Evolutionary conservation across 805 yeast genomes (phyloP).

Genomic region (Kazachstania bromeliacearum): DNA sequence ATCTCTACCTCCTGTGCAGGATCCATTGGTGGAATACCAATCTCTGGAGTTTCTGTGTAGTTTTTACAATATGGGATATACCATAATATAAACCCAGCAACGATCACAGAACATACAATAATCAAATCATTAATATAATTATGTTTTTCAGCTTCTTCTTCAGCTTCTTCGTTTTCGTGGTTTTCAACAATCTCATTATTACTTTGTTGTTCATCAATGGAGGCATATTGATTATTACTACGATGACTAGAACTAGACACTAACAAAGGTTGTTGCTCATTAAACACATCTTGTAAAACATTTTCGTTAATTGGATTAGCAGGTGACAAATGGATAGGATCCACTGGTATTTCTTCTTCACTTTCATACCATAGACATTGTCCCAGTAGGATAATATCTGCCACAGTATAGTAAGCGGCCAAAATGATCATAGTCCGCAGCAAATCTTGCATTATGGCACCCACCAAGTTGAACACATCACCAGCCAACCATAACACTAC

Average conservation of each 20-base stretch:
- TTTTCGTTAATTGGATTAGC: conserved; percentile 76
- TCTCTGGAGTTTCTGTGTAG: neutral
- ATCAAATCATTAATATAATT: conserved; percentile 29
- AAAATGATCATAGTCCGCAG: conserved; percentile 89
- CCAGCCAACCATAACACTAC: conserved; percentile 89
- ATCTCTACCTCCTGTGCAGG: conserved; percentile 42
- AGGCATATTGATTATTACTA: conserved; percentile 4
- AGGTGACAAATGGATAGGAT: conserved; percentile 74
- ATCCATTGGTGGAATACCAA: neutral
- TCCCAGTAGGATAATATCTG: conserved; percentile 73
- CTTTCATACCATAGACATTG: conserved; percentile 77
- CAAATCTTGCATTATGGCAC: conserved; percentile 82
- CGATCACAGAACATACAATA: conserved; percentile 56
- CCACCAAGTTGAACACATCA: conserved; percentile 86
- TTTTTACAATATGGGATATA: conserved; percentile 47
- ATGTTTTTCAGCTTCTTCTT: conserved; percentile 13
- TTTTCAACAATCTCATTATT: conserved; percentile 7
- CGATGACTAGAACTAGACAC: conserved; percentile 3
- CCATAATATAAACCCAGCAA: conserved; percentile 87
- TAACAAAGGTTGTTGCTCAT: conserved; percentile 27
- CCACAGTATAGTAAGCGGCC: conserved; percentile 86
- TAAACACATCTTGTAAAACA: conserved; percentile 41
- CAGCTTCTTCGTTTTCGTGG: conserved; percentile 11
- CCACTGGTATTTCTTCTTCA: conserved; percentile 33
- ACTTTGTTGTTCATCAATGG: conserved; percentile 4